Evolutionary conservation across 1,139 yeast genomes (phyloP), one percentile per base, ranked within the genome.

Genomic region (Geotrichum restrictum): DNA sequence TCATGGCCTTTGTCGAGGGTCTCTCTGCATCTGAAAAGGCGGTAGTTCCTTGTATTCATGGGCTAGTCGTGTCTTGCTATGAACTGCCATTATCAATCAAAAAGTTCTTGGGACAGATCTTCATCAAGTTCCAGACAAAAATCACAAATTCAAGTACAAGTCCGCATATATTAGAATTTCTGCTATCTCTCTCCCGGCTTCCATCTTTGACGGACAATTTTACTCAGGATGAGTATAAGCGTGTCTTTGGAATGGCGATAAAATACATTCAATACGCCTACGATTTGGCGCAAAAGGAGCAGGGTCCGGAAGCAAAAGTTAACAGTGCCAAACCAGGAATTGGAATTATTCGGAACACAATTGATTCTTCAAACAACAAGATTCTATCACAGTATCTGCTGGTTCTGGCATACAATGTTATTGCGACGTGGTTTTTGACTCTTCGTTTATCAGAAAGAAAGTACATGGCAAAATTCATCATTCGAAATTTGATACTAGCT

Each of bases 231-330:
- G 96, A 88, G 62, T 85, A 78, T 64, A 84, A 82, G 60, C 74
- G 91, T 48, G 88, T 88, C 0, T 86, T 88, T 71, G 96, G 88
- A 0, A 85, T 88, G 65, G 85, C 91, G 0, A 85, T 88, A 70
- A 83, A 83, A 60, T 85, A 83, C 62, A 84, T 88, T 54, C 88
- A 85, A 62, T 83, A 81, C 62, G 81, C 89, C 1, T 75, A 78
- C 52, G 88, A 85, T 60, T 66, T 75, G 50, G 58, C 61, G 24
- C 57, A 57, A 38, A 58, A 64, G 45, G 56, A 59, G 4, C 76
- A 54, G 69, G 69, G 27, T 79, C 78, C 1, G 64, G 64, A 11
- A 69, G 69, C 34, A 75, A 71, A 24, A 62, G 80, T 85, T 0
- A 80, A 85, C 0, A 53, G 45, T 13, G 55, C 57, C 16, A 57